Base-by-base conservation (phyloP, 306 rosid species). In the Prinsepia uniflora region DNA sequence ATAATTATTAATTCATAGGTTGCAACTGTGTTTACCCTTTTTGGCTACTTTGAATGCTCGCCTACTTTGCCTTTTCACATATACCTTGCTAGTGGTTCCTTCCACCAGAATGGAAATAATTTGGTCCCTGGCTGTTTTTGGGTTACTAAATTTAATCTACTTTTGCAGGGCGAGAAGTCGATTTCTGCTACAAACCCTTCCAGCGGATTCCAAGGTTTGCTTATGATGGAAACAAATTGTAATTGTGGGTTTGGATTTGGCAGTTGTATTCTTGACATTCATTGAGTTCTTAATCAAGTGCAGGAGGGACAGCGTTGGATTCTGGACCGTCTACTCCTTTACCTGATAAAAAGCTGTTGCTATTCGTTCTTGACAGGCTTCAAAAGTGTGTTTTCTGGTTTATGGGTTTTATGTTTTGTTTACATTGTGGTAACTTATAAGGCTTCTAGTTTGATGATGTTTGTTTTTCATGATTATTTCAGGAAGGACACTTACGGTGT, bases 401-500 rank as follows among this genome's bases (percentile, higher is more conserved):
- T 73, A 63, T 53, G 58, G 68, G 68, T 72, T 63, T 80, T 75
- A 42, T 71, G 67, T 60, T 80, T 65, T 73, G 60, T 14, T 71
- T 46, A 66, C 65, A 70, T 75, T 85, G 75, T 14, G 65, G 65
- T 79, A 22, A 49, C 74, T 53, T 82, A 74, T 76, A 43, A 56
- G 18, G 41, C 74, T 76, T 45, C 68, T 12, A 70, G 62, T 74
- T 64, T 61, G 71, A 61, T 81, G 68, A 70, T 49, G 34, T 75
- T 7, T 42, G 59, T 81, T 78, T 68, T 55, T 68, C 39, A 3
- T 9, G 18, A 58, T 43, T 64, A 70, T 75, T 69, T 53, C 86
- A 88, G 93, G 86, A 88, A 88, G 90, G 93, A 88, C 76, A 71
- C 84, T 36, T 83, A 85, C 56, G 85, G 85, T 52, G 93, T 88